These are phyloP conservation scores for Mycena indigotica DNA, from an alignment of 768 basidiomycete genomes.

Conservation along the genomic window DNA sequence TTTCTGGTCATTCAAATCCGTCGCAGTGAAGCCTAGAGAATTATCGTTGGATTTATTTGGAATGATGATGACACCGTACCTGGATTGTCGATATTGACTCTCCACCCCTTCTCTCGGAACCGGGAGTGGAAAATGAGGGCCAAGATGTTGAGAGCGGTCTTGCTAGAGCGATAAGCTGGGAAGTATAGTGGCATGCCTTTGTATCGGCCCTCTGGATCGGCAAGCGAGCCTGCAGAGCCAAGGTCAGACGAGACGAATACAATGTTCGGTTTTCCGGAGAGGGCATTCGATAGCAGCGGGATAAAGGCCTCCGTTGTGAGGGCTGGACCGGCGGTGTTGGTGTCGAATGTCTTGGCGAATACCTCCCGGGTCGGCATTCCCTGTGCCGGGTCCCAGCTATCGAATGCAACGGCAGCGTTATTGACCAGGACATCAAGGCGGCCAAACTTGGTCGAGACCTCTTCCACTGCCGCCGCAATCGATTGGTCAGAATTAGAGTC, in stretches of 20 bases:
- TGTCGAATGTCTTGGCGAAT: constrained; percentile 9
- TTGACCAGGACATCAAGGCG: constrained; percentile 15
- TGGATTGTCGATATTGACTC: constrained; percentile 12
- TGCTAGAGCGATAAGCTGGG: constrained; percentile 9
- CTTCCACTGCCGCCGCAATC: constrained; percentile 13
- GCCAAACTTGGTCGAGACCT: constrained; percentile 10
- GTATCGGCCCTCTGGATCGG: constrained; percentile 6
- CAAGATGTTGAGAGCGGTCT: constrained; percentile 15
- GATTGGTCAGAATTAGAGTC: constrained; percentile 6
- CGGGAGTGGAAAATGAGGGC: constrained; percentile 6
- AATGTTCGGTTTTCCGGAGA: background rate
- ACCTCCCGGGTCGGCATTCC: background rate
- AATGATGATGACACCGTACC: too few species aligned
- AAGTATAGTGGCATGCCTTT: background rate
- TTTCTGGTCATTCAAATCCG: constrained; percentile 4
- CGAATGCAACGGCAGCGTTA: constrained; percentile 5
- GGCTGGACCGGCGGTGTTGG: constrained; percentile 6
- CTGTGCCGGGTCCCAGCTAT: background rate
- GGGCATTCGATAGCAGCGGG: constrained; percentile 9
- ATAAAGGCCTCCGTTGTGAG: constrained; percentile 5
- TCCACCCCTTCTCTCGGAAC: constrained; percentile 9
- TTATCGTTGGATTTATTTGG: too few species aligned
- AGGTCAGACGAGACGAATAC: constrained; percentile 13
- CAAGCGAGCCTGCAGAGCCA: constrained; percentile 3
- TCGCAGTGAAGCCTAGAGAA: constrained; percentile 11